Base-by-base conservation (phyloP, 176 grass and related monocot species). In the Carex parvula region DNA sequence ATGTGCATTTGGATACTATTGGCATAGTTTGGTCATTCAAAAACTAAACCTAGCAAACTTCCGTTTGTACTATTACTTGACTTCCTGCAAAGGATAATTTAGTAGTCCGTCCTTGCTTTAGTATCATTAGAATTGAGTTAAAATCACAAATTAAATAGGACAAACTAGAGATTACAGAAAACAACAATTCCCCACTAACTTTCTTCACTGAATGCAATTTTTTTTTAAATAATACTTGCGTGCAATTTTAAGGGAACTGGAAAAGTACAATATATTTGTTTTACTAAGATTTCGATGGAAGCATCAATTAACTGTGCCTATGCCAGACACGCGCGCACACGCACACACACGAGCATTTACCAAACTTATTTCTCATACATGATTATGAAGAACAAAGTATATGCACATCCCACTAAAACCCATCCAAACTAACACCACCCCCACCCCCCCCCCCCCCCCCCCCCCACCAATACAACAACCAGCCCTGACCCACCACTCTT, bases 291-390 rank as follows among this genome's bases (percentile, higher is more conserved):
- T 8, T 39, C 6, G 1, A 69, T 10, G 12, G 17, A 39, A 18
- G 71, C 71, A 75, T 73, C 71, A 29, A 15, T 0, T 75, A 53
- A 53, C 24, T 16, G 22, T 14, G 8, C 20, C 50, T 16, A 9
- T 77, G 44, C 72, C 52, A 78, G 14, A 33, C 26, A 17, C 16
- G 15, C 21, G 18, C 60, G 17, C 55, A 32, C 44, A 29, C 26
- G 0, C 26, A 26, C 26, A 32, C 26, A 11, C 18, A 30, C 13
- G 44, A 64, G 58, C 33, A 81, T 64, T 44, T 81, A 63, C 33
- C 59, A 3, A 78, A 57, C 73, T 78, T 78, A 57, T 81, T 81
- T 81, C 58, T 46, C 30, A 60, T 81, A 81, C 79, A 81, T 64
- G 59, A 44, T 24, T 46, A 72, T 72, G 32, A 78, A 54, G 33